phyloP scores from a whole-genome alignment of 805 yeast species.

The Zygoascus flipseniorum region DNA sequence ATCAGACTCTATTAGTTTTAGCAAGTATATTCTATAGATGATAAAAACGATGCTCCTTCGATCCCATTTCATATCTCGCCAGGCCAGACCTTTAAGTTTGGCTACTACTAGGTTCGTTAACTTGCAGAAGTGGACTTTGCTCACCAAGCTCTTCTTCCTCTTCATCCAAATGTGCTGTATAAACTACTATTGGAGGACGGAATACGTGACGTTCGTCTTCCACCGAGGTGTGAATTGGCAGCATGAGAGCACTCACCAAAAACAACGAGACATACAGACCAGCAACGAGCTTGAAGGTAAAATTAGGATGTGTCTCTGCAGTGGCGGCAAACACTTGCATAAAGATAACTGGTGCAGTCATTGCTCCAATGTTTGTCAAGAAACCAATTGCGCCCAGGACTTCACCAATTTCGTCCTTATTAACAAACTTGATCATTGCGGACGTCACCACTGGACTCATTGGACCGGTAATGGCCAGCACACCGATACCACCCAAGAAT shows the following conservation, averaged over 20 bases:
- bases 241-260: background rate
- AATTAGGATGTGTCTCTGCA: constrained; percentile 14
- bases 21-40: too few relatives aligned
- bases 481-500: background rate
- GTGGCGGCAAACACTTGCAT: constrained; percentile 14
- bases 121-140: too few relatives aligned
- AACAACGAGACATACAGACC: constrained; percentile 6
- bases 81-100: too few relatives aligned
- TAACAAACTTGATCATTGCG: background rate
- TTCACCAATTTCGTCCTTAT: constrained; percentile 3
- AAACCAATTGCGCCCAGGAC: background rate
- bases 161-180: background rate
- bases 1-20: too few relatives aligned
- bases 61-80: too few relatives aligned
- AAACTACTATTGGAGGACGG: background rate
- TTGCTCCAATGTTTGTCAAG: constrained; percentile 6
- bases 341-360: constrained; percentile 15
- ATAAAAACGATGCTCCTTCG: too few relatives aligned
- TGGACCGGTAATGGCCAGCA: background rate
- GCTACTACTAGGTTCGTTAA: too few relatives aligned
- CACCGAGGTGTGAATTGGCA: background rate
- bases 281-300: constrained; percentile 15
- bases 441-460: background rate
- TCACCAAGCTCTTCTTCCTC: background rate
- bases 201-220: constrained; percentile 1